phyloP scores from a whole-genome alignment of 2,329 filamentous ascomycete genomes.

The Cordyceps farinosa region DNA sequence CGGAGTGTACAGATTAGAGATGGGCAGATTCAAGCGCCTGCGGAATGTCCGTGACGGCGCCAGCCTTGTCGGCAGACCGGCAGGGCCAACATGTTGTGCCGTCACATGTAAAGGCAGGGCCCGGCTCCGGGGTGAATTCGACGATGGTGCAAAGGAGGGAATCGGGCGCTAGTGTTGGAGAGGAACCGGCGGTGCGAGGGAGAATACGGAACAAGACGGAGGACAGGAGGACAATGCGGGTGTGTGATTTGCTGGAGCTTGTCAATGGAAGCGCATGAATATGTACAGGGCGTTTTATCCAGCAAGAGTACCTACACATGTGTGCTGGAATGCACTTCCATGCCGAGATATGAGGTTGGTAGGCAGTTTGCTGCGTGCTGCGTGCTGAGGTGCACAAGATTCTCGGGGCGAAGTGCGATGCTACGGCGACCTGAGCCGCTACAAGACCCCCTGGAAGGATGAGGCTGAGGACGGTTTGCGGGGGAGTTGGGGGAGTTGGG shows the following conservation, averaged over 20 bases:
- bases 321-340: too few species aligned
- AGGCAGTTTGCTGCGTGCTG: too few species aligned
- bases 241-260: not conserved
- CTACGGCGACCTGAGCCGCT: not conserved
- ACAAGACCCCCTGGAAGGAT: conserved; percentile 6
- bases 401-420: not conserved
- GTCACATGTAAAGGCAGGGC: conserved; percentile 13
- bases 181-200: conserved; percentile 2
- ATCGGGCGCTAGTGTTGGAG: conserved; percentile 11
- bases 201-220: conserved; percentile 9
- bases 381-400: too few species aligned
- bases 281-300: too few species aligned
- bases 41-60: not conserved
- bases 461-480: conserved; percentile 9
- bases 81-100: not conserved
- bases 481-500: not conserved
- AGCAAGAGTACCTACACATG: too few species aligned
- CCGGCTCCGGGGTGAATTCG: conserved; percentile 10
- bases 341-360: too few species aligned
- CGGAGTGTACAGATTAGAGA: not conserved
- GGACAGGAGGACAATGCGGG: conserved; percentile 7
- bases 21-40: not conserved
- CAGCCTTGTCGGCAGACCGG: conserved; percentile 7
- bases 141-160: conserved; percentile 13
- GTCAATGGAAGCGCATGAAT: not conserved